Evolutionary conservation across 176 grass and related monocot genomes (phyloP), one percentile per base, ranked within the genome.

Genomic region (Microstegium vimineum): DNA sequence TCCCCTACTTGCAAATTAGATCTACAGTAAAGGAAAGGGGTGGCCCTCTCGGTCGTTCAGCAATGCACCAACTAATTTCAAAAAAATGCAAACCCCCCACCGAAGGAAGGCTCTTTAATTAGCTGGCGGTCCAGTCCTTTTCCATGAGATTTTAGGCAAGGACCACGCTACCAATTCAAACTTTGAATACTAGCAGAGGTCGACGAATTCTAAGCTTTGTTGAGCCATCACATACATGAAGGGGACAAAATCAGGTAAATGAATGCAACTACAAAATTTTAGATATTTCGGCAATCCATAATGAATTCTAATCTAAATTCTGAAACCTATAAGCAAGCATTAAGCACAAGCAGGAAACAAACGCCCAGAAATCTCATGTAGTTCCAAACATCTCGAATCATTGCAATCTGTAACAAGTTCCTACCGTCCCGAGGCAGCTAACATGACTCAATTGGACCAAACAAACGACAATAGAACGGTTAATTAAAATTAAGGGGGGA

Each of bases 91-190:
- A 57, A 8, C 17, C 23, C n/a, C n/a, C 7, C 35, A 76, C 72
- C 20, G 26, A 65, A 43, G 82, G 66, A n/a, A 4, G 35, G 25
- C 41, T 85, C 2, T 66, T 81, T 66, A 43, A n/a, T 72, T 86
- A 86, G 46, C 73, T 77, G n/a, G 83, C n/a, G 15, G 43, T 60
- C 73, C 7, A 59, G 42, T 8, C 77, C 14, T 46, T 45, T 46
- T 46, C 43, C 43, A 5, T 15, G 4, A 46, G 43, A 46, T 46
- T 13, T 13, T 9, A 41, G 40, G 8, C 40, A 41, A 11, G 10
- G 30, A 72, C 23, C 1, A 52, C 17, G 46, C 5, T 25, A 40
- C 12, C 6, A 25, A 60, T 52, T n/a, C 51, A n/a, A 18, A 14
- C 12, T 69, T 76, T 62, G 32, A 41, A 45, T 20, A 56, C 51